These are phyloP conservation scores for Euphorbia celastroides DNA, from an alignment of 441 rosid genomes.

Conservation along the genomic window DNA sequence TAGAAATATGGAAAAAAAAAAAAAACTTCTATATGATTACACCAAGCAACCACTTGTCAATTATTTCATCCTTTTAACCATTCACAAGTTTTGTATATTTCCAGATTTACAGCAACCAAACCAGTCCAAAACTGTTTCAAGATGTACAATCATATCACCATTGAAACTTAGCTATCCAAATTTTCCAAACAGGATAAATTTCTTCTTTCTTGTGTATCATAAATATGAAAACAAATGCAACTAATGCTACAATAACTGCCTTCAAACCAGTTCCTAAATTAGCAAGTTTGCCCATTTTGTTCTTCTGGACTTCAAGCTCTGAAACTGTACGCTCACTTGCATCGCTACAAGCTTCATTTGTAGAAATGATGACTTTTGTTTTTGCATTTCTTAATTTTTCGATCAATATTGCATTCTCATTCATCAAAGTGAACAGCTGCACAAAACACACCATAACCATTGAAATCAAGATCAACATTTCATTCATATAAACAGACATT, in stretches of 20 bases:
- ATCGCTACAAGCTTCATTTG: slow-evolving; percentile 34
- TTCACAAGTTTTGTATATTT: too few species aligned
- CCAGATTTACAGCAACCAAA: background rate
- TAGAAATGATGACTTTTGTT: slow-evolving; percentile 29
- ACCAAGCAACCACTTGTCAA: too few species aligned
- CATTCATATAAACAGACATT: background rate
- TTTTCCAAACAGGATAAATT: background rate
- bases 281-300: slow-evolving; percentile 15
- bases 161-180: background rate
- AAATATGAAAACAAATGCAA: slow-evolving; percentile 7
- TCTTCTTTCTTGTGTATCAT: slow-evolving; percentile 3
- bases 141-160: slow-evolving; percentile 1
- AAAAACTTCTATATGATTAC: too few species aligned
- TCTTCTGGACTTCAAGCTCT: slow-evolving; percentile 7
- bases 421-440: slow-evolving; percentile 54
- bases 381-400: slow-evolving; percentile 33
- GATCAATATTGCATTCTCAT: slow-evolving; percentile 45
- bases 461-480: slow-evolving; percentile 10
- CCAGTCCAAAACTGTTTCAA: background rate
- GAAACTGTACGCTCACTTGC: slow-evolving; percentile 10
- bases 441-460: slow-evolving; percentile 18
- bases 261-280: slow-evolving; percentile 18
- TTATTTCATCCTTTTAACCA: too few species aligned
- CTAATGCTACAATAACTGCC: slow-evolving; percentile 26
- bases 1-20: too few species aligned